These are phyloP conservation scores for Xerocomus spinulosus DNA, from an alignment of 768 basidiomycete species.

Conservation along the genomic window DNA sequence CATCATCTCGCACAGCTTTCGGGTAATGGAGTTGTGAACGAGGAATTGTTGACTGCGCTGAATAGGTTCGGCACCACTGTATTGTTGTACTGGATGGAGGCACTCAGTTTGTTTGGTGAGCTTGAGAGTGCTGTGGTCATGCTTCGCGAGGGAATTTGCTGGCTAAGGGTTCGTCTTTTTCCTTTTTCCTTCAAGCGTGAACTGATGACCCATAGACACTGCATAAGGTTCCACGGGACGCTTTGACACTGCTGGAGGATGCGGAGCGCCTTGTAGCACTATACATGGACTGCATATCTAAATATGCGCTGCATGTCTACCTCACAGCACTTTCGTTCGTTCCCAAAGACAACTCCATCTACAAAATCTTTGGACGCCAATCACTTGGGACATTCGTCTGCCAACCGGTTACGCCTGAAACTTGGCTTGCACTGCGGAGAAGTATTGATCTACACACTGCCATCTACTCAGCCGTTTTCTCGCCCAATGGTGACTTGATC, in stretches of 20 bases:
- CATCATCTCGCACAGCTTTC: conserved; percentile 15
- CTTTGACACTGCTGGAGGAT: conserved; percentile 5
- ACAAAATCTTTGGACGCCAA: conserved; percentile 12
- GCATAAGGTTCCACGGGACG: neutral
- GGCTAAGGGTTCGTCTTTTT: conserved; percentile 9
- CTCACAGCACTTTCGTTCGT: conserved; percentile 6
- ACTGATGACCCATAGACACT: neutral
- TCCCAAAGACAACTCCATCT: conserved; percentile 6
- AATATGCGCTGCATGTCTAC: conserved; percentile 13
- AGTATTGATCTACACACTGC: neutral
- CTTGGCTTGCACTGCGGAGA: conserved; percentile 6
- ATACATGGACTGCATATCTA: conserved; percentile 8
- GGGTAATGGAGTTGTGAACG: conserved; percentile 1
- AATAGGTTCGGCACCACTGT: conserved; percentile 8
- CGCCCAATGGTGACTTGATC: conserved; percentile 5
- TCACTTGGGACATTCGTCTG: neutral
- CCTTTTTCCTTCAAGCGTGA: neutral
- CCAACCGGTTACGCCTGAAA: neutral
- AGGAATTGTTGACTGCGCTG: conserved; percentile 7
- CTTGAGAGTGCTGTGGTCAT: conserved; percentile 10
- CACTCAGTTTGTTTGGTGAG: conserved; percentile 7
- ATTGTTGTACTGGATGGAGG: conserved; percentile 16
- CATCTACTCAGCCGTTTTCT: conserved; percentile 12
- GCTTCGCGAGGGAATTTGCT: conserved; percentile 6
- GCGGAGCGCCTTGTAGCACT: conserved; percentile 11